phyloP scores from a whole-genome alignment of 2,329 filamentous ascomycete species.

The Colletotrichum tabaci region DNA sequence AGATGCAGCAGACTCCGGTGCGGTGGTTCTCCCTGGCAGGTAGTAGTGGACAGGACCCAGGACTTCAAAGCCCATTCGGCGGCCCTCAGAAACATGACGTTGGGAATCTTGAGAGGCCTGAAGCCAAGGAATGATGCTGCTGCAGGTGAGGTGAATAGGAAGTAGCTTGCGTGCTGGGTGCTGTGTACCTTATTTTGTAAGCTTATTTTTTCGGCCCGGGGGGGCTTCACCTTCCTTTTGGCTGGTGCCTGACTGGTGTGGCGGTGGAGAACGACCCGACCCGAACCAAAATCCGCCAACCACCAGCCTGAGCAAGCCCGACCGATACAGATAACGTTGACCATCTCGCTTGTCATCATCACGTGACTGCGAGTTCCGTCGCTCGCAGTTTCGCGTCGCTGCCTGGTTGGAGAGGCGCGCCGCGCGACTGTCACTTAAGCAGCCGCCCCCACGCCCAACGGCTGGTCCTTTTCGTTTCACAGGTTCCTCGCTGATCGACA shows the following conservation, averaged over 20 bases:
- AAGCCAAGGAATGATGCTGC: neutral
- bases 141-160: neutral
- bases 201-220: constrained; percentile 8
- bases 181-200: constrained; percentile 1
- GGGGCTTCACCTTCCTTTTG: neutral
- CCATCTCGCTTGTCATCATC: neutral
- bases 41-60: no score
- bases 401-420: constrained; percentile 20
- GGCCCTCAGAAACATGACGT: neutral
- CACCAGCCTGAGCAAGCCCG: no score
- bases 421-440: constrained; percentile 29
- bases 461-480: neutral
- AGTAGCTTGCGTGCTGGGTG: neutral
- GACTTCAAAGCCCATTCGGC: neutral
- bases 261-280: neutral
- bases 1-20: no score
- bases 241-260: neutral
- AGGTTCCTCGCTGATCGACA: constrained; percentile 1
- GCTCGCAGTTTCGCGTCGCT: constrained; percentile 25
- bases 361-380: constrained; percentile 25
- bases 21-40: neutral
- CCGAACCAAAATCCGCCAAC: constrained; percentile 1
- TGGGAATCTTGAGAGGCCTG: neutral
- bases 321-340: no score
- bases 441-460: neutral